Percentiles rank a stretch among this genome's conserved stretches.
phyloP scores from a whole-genome alignment of 306 rosid genomes.

The Acmispon strigosus region DNA sequence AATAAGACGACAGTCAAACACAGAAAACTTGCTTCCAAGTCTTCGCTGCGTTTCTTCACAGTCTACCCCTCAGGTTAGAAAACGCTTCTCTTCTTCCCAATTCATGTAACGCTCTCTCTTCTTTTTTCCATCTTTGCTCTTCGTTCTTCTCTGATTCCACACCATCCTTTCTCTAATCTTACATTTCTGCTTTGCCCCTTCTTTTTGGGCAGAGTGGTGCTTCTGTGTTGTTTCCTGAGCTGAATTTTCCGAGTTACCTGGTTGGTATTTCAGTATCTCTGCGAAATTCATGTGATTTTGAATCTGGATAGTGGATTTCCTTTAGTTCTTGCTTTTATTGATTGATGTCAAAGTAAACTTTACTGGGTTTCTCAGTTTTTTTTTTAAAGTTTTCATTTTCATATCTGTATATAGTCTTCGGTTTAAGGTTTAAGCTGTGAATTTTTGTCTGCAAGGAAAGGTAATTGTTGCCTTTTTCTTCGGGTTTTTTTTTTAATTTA shows the following conservation, averaged over 20 bases:
- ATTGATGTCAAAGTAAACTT: neutral
- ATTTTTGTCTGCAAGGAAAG: no score
- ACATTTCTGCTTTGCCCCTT: no score
- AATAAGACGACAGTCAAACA: conserved; percentile 15
- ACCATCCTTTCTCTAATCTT: neutral
- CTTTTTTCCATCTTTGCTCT: neutral
- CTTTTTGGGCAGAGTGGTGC: neutral
- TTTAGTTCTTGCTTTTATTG: conserved; percentile 13
- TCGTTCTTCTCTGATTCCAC: neutral
- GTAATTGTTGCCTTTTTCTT: neutral
- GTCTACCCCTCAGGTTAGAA: neutral
- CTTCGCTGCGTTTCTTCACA: no score
- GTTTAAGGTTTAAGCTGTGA: no score
- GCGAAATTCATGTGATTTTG: conserved; percentile 13
- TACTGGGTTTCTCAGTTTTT: conserved; percentile 12
- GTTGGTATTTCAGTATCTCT: neutral
- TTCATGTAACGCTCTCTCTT: no score
- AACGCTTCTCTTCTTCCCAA: no score
- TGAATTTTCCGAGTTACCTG: neutral
- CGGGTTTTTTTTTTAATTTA: no score
- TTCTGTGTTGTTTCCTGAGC: conserved; percentile 3
- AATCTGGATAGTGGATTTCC: conserved; percentile 22
- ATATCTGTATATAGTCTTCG: neutral
- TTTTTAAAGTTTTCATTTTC: neutral
- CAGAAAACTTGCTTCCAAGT: no score